Evolutionary conservation across 345 rosid species (phyloP).

Genomic region (Sisymbrium irio): DNA sequence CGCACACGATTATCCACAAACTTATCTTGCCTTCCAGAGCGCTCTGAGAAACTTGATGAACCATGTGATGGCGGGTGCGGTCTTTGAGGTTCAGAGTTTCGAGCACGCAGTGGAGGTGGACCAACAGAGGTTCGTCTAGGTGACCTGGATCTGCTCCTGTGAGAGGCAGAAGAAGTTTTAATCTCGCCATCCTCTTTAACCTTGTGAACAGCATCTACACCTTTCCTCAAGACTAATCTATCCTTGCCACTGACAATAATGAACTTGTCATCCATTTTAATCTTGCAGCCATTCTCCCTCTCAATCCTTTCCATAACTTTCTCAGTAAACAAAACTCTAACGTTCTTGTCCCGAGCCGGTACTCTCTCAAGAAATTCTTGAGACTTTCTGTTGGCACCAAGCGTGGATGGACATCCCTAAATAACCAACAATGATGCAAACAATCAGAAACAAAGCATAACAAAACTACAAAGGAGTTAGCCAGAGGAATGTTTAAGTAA

Average conservation of each 20-base stretch:
- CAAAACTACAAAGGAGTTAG: background rate
- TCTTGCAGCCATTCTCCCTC: slow-evolving; percentile 79
- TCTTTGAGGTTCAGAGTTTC: slow-evolving; percentile 65
- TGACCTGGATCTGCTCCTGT: slow-evolving; percentile 82
- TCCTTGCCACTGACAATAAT: slow-evolving; percentile 94
- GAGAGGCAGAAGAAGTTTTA: slow-evolving; percentile 63
- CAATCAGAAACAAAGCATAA: background rate
- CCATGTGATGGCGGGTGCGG: slow-evolving; percentile 50
- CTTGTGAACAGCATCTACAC: slow-evolving; percentile 95
- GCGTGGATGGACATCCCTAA: slow-evolving; percentile 98
- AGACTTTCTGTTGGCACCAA: slow-evolving; percentile 88
- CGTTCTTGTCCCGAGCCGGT: slow-evolving; percentile 79
- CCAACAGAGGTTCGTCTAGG: slow-evolving; percentile 65
- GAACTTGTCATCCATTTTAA: slow-evolving; percentile 92
- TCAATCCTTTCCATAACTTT: slow-evolving; percentile 79
- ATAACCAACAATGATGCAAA: background rate
- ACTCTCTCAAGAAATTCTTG: slow-evolving; percentile 95
- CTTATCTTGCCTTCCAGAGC: slow-evolving; percentile 72
- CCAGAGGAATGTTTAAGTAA: background rate
- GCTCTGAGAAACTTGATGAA: slow-evolving; percentile 62
- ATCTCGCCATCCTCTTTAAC: slow-evolving; percentile 69
- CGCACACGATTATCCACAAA: slow-evolving; percentile 60
- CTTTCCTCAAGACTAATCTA: slow-evolving; percentile 81
- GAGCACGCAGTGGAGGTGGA: slow-evolving; percentile 54
- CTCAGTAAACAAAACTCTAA: slow-evolving; percentile 73